Evolutionary conservation across 2,329 filamentous ascomycete genomes (phyloP).

Genomic region (Ceratocystis lukuohia): DNA sequence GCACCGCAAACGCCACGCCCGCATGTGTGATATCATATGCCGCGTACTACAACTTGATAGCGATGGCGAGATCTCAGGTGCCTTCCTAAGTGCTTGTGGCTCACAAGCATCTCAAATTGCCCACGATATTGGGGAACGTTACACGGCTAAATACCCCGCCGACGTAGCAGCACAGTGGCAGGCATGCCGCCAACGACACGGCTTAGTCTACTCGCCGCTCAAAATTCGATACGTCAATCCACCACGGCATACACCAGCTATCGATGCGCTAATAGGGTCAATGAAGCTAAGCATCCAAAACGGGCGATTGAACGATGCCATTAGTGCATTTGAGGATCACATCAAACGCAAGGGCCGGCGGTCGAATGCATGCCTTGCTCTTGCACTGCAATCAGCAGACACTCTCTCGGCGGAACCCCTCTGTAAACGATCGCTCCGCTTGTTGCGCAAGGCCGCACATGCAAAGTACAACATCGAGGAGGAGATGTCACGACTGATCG

Average conservation of each 20-base stretch:
- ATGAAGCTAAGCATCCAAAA: conserved; percentile 14
- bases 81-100: conserved; percentile 9
- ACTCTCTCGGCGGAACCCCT: background rate
- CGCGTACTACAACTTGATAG: conserved; percentile 12
- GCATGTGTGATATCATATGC: conserved; percentile 14
- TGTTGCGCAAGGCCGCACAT: conserved; percentile 10
- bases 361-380: conserved; percentile 11
- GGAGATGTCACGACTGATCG: conserved; percentile 11
- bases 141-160: background rate
- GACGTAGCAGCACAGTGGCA: background rate
- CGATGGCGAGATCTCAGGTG: background rate
- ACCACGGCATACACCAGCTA: conserved; percentile 3
- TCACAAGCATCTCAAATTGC: conserved; percentile 1
- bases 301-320: background rate
- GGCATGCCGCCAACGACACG: background rate
- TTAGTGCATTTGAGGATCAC: conserved; percentile 12
- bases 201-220: background rate
- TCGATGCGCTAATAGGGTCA: conserved; percentile 11
- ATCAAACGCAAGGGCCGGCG: conserved; percentile 11
- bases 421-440: background rate
- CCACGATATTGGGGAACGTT: conserved; percentile 8
- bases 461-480: conserved; percentile 15
- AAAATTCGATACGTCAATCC: conserved; percentile 10
- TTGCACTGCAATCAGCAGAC: conserved; percentile 16
- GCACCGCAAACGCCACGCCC: conserved; percentile 10